These are phyloP conservation scores for Coemansia sp. DNA, from an alignment of 192 early-diverging fungal genomes.

Conservation along the genomic window DNA sequence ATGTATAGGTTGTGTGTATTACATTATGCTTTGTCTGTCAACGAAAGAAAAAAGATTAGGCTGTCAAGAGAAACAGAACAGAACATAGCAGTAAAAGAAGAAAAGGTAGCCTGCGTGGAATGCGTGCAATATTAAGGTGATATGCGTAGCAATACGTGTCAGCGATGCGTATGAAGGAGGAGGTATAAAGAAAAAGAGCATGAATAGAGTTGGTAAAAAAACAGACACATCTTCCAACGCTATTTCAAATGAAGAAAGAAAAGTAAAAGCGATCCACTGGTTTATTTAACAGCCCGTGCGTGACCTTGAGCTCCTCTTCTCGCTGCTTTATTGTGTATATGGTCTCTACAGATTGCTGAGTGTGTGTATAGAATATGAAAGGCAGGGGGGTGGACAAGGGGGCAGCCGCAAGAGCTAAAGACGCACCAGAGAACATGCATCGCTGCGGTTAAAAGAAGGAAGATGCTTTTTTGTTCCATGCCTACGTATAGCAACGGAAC, in stretches of 20 bases:
- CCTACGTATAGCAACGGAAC: not conserved
- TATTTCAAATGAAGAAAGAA: no score
- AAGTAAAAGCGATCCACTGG: no score
- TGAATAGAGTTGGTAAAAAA: not conserved
- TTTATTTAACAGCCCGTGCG: no score
- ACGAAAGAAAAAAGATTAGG: constrained; percentile 3
- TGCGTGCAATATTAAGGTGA: constrained; percentile 3
- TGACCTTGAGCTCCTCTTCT: no score
- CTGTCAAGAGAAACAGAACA: not conserved
- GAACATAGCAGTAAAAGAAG: not conserved
- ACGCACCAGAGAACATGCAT: no score
- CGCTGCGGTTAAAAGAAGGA: no score
- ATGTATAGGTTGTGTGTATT: not conserved
- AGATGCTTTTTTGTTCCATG: no score
- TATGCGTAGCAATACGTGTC: constrained; percentile 7
- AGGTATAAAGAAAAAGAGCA: constrained; percentile 6
- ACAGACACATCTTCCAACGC: no score
- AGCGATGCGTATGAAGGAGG: constrained; percentile 6
- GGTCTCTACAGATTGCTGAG: no score
- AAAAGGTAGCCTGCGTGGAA: constrained; percentile 3
- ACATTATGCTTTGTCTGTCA: not conserved
- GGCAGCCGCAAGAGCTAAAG: no score
- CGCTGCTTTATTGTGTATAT: no score
- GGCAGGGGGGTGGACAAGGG: no score
- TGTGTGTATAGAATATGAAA: not conserved